Evolutionary conservation across 148 eudicot species (phyloP), one percentile per base, ranked within the genome.

Genomic region (Chenopodium formosanum): DNA sequence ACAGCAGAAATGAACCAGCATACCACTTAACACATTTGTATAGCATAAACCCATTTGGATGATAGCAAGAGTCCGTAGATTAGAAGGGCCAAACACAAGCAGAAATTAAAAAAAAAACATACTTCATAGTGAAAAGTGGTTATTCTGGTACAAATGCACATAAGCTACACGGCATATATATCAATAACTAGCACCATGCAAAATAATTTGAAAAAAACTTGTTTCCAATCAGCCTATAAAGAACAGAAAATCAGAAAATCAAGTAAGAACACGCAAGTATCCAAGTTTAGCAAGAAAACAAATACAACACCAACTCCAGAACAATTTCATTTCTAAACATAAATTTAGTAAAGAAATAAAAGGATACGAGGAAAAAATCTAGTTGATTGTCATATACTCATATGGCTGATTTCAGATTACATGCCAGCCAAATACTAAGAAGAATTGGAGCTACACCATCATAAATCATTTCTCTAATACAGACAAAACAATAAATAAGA

Each of bases 1-100:
- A 80, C 40, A 62, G 75, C 78, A 27, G 34, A 58, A 79, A 40
- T 40, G 40, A 47, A 10, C 27, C 64, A 76, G 70, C 79, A 70
- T 22, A 68, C 40, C 29, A 77, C 63, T 47, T 2, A 73, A 70
- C 12, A 20, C 71, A 7, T 4, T 20, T 7, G 14, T 37, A 34
- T 2, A 76, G 16, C 56, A 65, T 31, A 27, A 76, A 76, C 9
- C 34, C 22, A 40, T 60, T 58, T 14, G 58, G 16, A 69, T 25
- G 13, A 75, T 46, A 27, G 69, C 40, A 67, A 78, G n/a, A 9
- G 53, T 22, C 47, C 67, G 53, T 29, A 53, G 29, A 7, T 58
- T 64, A 53, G 76, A 37, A 58, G 29, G 52, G 9, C 34, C 50
- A 40, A 70, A 68, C 7, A 19, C 19, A 22, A 70, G 48, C 68